A percentile compares a stretch with the other conserved stretches of the same genome.
Evolutionary conservation across 2,329 filamentous ascomycete species (phyloP).

Genomic region (Penicillium sp.): DNA sequence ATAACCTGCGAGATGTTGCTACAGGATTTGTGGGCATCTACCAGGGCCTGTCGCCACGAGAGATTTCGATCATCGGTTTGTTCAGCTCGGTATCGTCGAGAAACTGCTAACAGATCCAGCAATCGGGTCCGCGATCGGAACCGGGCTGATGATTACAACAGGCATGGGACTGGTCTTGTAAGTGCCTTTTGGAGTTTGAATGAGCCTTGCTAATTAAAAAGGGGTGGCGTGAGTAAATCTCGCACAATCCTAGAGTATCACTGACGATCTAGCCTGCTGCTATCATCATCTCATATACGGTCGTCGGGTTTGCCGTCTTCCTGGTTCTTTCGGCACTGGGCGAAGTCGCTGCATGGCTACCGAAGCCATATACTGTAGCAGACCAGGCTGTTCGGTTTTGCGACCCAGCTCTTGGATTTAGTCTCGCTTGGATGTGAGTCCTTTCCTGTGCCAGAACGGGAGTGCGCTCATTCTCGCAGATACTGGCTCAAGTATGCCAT

Average conservation of each 20-base stretch:
- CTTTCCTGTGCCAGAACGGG: background rate
- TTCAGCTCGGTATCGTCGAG: background rate
- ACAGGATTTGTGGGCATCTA: conserved; percentile 21
- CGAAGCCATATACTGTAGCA: conserved; percentile 67
- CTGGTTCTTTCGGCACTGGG: conserved; percentile 71
- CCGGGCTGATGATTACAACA: conserved; percentile 29
- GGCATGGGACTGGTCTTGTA: conserved; percentile 28
- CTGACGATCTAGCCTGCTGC: conserved; percentile 28
- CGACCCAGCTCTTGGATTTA: conserved; percentile 72
- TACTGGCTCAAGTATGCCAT: conserved; percentile 73
- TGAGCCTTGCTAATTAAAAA: conserved; percentile 11
- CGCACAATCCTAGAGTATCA: background rate
- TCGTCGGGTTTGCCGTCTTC: conserved; percentile 55
- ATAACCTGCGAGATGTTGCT: conserved; percentile 2
- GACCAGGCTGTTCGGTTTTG: conserved; percentile 73
- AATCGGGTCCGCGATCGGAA: conserved; percentile 30
- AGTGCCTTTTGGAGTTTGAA: conserved; percentile 3
- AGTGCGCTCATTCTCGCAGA: conserved; percentile 15
- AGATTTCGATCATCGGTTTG: conserved; percentile 25
- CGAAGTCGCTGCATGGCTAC: conserved; percentile 76
- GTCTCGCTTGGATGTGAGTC: conserved; percentile 61
- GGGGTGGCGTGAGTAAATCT: conserved; percentile 25
- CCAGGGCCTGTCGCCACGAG: conserved; percentile 14
- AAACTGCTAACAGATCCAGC: conserved; percentile 17
- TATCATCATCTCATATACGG: conserved; percentile 34